Percentiles rank a stretch among this genome's conserved stretches.
Conservation (phyloP, 2,329 filamentous ascomycete species). For the Stagonosporopsis vannaccii region DNA sequence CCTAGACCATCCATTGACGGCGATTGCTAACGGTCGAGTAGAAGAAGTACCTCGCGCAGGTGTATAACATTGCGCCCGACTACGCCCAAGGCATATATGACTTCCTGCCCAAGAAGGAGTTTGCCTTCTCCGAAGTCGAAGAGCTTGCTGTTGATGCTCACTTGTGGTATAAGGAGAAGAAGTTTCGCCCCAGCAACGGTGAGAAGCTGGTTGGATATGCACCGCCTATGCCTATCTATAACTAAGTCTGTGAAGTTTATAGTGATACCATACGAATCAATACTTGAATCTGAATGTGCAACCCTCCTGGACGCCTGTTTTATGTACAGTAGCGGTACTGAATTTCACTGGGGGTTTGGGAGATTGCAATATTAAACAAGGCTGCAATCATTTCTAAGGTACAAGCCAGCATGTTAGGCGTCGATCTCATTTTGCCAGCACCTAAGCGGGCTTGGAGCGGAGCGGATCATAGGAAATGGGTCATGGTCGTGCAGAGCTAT, state of each 20-base stretch:
- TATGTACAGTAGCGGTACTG: background rate
- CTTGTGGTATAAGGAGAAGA: conserved; percentile 55
- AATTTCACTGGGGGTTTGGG: background rate
- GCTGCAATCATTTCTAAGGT: no score
- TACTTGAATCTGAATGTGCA: background rate
- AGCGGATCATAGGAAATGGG: no score
- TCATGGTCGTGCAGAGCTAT: no score
- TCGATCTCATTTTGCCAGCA: no score
- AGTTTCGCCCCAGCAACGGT: conserved; percentile 52
- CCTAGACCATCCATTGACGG: background rate
- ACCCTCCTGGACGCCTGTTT: background rate
- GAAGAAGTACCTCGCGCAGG: conserved; percentile 62
- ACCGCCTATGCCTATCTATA: conserved; percentile 28
- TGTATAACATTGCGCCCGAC: conserved; percentile 58
- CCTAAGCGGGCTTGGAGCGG: no score
- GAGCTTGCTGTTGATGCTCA: conserved; percentile 55
- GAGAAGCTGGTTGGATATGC: conserved; percentile 52
- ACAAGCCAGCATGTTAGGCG: no score
- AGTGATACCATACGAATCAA: background rate
- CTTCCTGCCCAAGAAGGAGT: conserved; percentile 53
- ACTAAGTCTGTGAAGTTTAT: background rate
- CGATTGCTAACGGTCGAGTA: conserved; percentile 10
- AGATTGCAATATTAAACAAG: no score
- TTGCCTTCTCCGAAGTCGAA: conserved; percentile 57
- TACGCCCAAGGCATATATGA: conserved; percentile 59